Conservation (phyloP, 106 monocot species). For the Dendrobium chrysotoxum region DNA sequence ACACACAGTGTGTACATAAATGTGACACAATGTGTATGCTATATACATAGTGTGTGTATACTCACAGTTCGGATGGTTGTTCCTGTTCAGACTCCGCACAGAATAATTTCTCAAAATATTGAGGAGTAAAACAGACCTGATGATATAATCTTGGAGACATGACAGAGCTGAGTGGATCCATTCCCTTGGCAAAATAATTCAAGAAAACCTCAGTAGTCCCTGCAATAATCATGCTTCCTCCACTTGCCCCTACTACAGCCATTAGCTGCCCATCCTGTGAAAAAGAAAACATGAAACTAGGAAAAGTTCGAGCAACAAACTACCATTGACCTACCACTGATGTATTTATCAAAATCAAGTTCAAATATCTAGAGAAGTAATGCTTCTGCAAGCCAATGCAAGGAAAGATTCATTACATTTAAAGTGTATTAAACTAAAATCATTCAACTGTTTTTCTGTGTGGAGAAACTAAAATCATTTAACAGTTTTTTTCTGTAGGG, state of each 20-base stretch:
- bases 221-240: conserved; percentile 74
- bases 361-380: background rate
- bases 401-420: too few species aligned
- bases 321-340: background rate
- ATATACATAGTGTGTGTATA: too few species aligned
- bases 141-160: conserved; percentile 64
- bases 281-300: background rate
- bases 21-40: too few species aligned
- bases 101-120: background rate
- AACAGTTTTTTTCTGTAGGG: too few species aligned
- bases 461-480: too few species aligned
- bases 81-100: too few species aligned
- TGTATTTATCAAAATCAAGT: background rate
- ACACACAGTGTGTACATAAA: too few species aligned
- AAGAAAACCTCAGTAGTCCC: conserved; percentile 61
- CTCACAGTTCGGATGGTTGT: too few species aligned
- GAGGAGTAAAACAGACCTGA: conserved; percentile 25
- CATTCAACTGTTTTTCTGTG: too few species aligned
- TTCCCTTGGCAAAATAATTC: conserved; percentile 64
- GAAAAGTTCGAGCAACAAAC: background rate
- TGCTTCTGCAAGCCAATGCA: too few species aligned
- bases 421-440: too few species aligned
- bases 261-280: conserved; percentile 64
- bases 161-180: conserved; percentile 83
- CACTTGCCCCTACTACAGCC: conserved; percentile 74